Base-by-base conservation (phyloP, 345 rosid genomes). In the Cardamine resedifolia region DNA sequence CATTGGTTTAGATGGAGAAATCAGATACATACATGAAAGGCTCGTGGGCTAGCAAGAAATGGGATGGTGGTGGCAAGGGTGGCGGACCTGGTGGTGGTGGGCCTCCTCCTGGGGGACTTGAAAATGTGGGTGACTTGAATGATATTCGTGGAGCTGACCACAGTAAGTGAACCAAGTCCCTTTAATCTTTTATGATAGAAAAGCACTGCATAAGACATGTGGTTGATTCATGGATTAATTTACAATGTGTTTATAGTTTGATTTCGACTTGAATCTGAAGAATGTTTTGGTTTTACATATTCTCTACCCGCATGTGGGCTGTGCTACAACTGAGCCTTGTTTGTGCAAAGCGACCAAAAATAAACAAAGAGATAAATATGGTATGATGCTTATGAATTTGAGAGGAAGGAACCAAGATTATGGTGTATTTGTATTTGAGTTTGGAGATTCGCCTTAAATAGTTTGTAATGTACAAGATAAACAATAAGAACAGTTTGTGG, bases 61-160 rank as follows among this genome's bases (percentile, higher is more conserved):
- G 96, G 91, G 96, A 84, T 76, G 96, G 90, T 33, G 92, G 96
- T 38, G 96, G 70, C 0, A 91, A 68, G 81, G 83, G 12, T 50
- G 58, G 82, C 10, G 89, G 94, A 5, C 84, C 76, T 9, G 82
- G 98, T 7, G 90, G 90, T 10, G 84, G 85, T 20, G 85, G 89
- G 30, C 96, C 91, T 12, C 91, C 93, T 11, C 89, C 61, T 63
- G 75, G 94, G 0, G 97, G 96, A 12, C 76, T 87, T 5, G 90
- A 87, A 77, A 93, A 89, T 76, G 96, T 88, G 64, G 72, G 64
- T 53, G 73, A 64, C 24, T 64, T 65, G 57, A 71, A 31, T 18
- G 77, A 53, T 74, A 66, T 76, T 49, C 75, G 75, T 70, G 79
- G 79, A 70, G 79, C 79, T 70, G 79, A 76, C 39, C 79, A 76